Conservation (phyloP, 306 rosid species). For the Abrus precatorius region DNA sequence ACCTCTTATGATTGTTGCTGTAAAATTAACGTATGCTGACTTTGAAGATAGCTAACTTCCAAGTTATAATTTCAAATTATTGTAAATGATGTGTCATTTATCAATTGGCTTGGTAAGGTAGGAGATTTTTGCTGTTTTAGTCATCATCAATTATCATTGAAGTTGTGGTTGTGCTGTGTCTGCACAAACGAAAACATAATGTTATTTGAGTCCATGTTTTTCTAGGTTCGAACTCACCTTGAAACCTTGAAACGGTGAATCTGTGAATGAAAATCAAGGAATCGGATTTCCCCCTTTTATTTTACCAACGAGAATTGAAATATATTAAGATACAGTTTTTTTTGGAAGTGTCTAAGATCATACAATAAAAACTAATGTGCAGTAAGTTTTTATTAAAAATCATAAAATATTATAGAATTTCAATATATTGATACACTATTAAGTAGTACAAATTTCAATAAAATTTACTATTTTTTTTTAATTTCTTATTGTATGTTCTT, state of each 20-base stretch:
- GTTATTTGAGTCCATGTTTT: neutral
- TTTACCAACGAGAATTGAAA: too few species aligned
- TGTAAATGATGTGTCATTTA: neutral
- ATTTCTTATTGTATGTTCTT: too few species aligned
- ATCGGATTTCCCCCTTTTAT: neutral
- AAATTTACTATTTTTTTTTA: too few species aligned
- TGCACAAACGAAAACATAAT: constrained; percentile 11
- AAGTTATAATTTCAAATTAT: too few species aligned
- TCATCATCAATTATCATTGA: neutral
- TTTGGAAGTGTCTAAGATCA: too few species aligned
- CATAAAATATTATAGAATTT: too few species aligned
- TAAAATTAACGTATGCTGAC: neutral
- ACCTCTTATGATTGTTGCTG: neutral
- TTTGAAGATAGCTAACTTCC: neutral
- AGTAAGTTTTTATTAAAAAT: too few species aligned
- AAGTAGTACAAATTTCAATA: too few species aligned
- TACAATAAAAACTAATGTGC: too few species aligned
- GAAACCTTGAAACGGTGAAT: neutral
- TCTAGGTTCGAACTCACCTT: neutral
- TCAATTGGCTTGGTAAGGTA: neutral
- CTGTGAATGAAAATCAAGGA: neutral
- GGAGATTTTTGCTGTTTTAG: neutral
- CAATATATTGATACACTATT: too few species aligned
- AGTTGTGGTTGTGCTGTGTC: neutral
- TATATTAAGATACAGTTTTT: neutral